Conservation (phyloP, 768 basidiomycete genomes). For the Trametopsis cervina region DNA sequence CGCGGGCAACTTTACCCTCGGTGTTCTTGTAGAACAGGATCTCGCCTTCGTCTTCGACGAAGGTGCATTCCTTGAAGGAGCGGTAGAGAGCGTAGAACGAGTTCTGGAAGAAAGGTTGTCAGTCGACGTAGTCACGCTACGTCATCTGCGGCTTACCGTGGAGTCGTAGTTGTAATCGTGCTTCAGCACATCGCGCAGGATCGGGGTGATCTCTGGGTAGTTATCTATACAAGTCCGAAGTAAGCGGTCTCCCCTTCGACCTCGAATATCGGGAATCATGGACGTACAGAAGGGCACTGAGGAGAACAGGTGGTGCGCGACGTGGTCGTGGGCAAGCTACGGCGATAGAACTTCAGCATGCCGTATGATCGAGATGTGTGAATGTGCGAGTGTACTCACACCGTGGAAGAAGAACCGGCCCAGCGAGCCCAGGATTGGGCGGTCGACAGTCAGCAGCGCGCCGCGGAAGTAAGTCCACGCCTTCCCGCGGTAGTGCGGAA, state of each 20-base stretch:
- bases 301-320: slow-evolving; percentile 24
- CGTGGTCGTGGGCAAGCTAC: slow-evolving; percentile 19
- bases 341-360: too few species aligned
- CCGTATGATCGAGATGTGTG: too few species aligned
- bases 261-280: too few species aligned
- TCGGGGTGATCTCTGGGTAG: slow-evolving; percentile 47
- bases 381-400: too few species aligned
- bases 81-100: slow-evolving; percentile 54
- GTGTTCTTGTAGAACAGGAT: slow-evolving; percentile 58
- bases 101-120: slow-evolving; percentile 28
- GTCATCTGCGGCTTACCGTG: slow-evolving; percentile 34
- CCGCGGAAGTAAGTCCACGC: slow-evolving; percentile 17
- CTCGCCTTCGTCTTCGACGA: slow-evolving; percentile 58
- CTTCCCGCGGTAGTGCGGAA: slow-evolving; percentile 19
- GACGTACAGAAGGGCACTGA: slow-evolving; percentile 15
- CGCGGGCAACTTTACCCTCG: slow-evolving; percentile 30
- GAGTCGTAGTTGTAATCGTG: slow-evolving; percentile 59
- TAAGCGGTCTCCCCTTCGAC: not conserved
- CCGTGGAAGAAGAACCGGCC: slow-evolving; percentile 23
- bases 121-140: not conserved
- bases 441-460: slow-evolving; percentile 21
- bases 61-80: slow-evolving; percentile 53
- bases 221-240: slow-evolving; percentile 31
- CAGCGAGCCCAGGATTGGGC: slow-evolving; percentile 21
- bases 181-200: slow-evolving; percentile 44